Conservation (phyloP, 768 basidiomycete species). For the Sporobolomyces roseus region DNA sequence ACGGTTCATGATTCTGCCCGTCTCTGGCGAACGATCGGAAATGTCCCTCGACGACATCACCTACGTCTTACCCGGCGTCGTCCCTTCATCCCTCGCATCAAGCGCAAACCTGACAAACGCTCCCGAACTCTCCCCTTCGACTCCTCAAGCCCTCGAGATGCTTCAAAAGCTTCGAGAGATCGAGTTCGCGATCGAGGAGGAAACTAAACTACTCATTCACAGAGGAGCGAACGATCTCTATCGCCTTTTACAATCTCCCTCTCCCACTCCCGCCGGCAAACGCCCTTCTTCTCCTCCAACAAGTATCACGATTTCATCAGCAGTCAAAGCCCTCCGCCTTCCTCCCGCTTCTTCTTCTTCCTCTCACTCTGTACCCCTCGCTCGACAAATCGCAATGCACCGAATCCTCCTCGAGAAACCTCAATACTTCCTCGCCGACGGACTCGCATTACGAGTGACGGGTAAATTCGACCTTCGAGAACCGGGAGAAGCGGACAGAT, state of each 20-base stretch:
- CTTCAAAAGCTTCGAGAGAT: slow-evolving; percentile 18
- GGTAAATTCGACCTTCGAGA: slow-evolving; percentile 67
- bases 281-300: neutral
- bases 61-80: slow-evolving; percentile 6
- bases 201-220: slow-evolving; percentile 10
- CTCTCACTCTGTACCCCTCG: slow-evolving; percentile 52
- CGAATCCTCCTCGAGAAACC: slow-evolving; percentile 61
- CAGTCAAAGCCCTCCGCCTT: slow-evolving; percentile 13
- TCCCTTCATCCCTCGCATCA: neutral
- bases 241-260: slow-evolving; percentile 3
- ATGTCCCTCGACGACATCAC: slow-evolving; percentile 25
- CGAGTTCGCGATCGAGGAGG: slow-evolving; percentile 22
- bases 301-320: neutral
- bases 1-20: slow-evolving; percentile 9
- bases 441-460: slow-evolving; percentile 53
- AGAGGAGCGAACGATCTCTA: slow-evolving; percentile 21
- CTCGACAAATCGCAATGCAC: slow-evolving; percentile 55
- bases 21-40: neutral
- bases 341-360: neutral
- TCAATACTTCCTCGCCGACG: slow-evolving; percentile 57
- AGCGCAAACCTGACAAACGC: neutral
- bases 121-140: neutral
- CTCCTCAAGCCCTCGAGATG: slow-evolving; percentile 1
- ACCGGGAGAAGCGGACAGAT: slow-evolving; percentile 55
- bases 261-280: neutral